phyloP scores from a whole-genome alignment of 192 early-diverging fungal species.

The Dissophora globulifera region DNA sequence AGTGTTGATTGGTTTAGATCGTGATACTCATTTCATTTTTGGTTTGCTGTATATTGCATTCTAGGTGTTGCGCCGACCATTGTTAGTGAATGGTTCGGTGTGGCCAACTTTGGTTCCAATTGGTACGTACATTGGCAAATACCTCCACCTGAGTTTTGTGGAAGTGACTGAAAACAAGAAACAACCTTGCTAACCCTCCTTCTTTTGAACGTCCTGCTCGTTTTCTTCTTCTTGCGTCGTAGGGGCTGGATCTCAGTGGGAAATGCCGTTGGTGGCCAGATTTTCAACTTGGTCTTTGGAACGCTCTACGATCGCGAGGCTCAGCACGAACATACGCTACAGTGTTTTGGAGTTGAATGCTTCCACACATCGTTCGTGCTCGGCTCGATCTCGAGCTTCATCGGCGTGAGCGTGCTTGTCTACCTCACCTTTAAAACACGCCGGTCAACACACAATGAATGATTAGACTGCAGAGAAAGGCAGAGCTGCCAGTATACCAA shows the following conservation, averaged over 20 bases:
- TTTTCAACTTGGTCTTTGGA: slow-evolving; percentile 73
- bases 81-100: slow-evolving; percentile 56
- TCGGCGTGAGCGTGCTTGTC: slow-evolving; percentile 15
- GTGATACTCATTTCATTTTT: not conserved
- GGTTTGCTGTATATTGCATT: not conserved
- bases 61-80: slow-evolving; percentile 53
- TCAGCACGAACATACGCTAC: slow-evolving; percentile 39
- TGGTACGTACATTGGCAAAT: slow-evolving; percentile 25
- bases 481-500: too few species aligned
- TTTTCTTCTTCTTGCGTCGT: slow-evolving; percentile 33
- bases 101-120: slow-evolving; percentile 46
- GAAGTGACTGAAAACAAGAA: too few species aligned
- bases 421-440: not conserved
- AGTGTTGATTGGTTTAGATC: too few species aligned
- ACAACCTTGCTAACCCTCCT: too few species aligned
- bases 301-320: slow-evolving; percentile 61
- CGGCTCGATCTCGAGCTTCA: slow-evolving; percentile 25
- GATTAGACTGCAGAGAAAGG: too few species aligned
- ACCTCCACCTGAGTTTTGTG: too few species aligned
- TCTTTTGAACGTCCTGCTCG: too few species aligned
- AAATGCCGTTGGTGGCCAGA: slow-evolving; percentile 69
- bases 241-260: slow-evolving; percentile 70
- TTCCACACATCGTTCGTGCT: slow-evolving; percentile 40
- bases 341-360: slow-evolving; percentile 45
- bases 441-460: too few species aligned